A percentile compares a stretch with the other conserved stretches of the same genome.
Evolutionary conservation across 1,139 yeast genomes (phyloP).

Genomic region (Debaryomyces fabryi): DNA sequence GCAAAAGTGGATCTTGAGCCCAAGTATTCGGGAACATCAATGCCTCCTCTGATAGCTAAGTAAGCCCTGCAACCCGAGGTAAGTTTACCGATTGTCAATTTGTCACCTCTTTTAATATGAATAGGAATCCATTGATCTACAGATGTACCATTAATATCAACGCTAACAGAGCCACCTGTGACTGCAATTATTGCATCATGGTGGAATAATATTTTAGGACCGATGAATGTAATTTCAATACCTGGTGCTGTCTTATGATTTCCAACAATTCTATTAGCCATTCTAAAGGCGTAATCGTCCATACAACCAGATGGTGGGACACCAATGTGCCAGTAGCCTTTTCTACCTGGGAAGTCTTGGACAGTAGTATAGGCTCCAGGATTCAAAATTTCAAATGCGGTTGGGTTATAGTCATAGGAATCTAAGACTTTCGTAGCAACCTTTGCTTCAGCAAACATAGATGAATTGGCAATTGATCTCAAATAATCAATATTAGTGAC

Average conservation of each 20-base stretch:
- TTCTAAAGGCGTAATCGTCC: constrained; percentile 88
- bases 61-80: constrained; percentile 85
- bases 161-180: constrained; percentile 79
- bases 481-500: constrained; percentile 88
- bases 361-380: constrained; percentile 97
- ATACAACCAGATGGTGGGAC: constrained; percentile 99
- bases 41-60: constrained; percentile 87
- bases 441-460: constrained; percentile 79
- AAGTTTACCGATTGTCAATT: constrained; percentile 77
- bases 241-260: constrained; percentile 83
- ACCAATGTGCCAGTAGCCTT: constrained; percentile 85
- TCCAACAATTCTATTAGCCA: constrained; percentile 90
- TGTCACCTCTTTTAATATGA: constrained; percentile 70
- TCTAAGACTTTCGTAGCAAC: constrained; percentile 89
- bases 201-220: constrained; percentile 86
- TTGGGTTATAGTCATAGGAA: constrained; percentile 75
- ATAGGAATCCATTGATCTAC: constrained; percentile 70
- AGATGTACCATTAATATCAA: constrained; percentile 64
- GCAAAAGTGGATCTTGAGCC: constrained; percentile 98
- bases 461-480: constrained; percentile 79
- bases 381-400: constrained; percentile 76
- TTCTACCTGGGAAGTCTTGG: constrained; percentile 95
- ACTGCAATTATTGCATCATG: constrained; percentile 75
- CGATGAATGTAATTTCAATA: constrained; percentile 82
- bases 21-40: constrained; percentile 89